Percentiles rank a stretch among this genome's conserved stretches.
Evolutionary conservation across 2,329 filamentous ascomycete genomes (phyloP).

Genomic region (Botrytis cinerea): DNA sequence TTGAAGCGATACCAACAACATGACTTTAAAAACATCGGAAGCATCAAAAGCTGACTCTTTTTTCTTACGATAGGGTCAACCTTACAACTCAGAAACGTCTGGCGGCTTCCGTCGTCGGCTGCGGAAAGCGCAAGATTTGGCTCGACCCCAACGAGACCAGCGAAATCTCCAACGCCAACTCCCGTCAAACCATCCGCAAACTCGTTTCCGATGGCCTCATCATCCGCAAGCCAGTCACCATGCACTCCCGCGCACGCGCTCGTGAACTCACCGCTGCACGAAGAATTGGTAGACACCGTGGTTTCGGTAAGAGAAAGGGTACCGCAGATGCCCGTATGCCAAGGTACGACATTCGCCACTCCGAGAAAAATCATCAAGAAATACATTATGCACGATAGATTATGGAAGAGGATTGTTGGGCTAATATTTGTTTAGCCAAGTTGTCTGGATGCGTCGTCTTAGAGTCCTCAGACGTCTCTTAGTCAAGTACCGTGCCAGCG

Average conservation of each 20-base stretch:
- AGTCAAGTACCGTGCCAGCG: conserved; percentile 99
- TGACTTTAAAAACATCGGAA: conserved; percentile 25
- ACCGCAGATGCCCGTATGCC: conserved; percentile 99
- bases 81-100: conserved; percentile 99
- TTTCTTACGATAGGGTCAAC: conserved; percentile 77
- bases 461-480: conserved; percentile 98
- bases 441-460: conserved; percentile 99
- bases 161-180: conserved; percentile 99
- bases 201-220: conserved; percentile 99
- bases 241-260: conserved; percentile 97
- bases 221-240: conserved; percentile 99
- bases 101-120: conserved; percentile 96
- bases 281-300: conserved; percentile 95
- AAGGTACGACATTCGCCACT: conserved; percentile 60
- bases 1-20: conserved; percentile 10
- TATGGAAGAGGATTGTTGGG: conserved; percentile 35
- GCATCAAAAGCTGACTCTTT: conserved; percentile 34
- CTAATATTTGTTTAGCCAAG: conserved; percentile 64
- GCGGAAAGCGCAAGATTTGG: conserved; percentile 99
- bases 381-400: conserved; percentile 29
- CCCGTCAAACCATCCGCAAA: conserved; percentile 99
- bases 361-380: background rate
- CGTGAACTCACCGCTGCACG: conserved; percentile 93
- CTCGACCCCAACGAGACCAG: conserved; percentile 98
- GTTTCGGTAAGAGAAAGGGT: conserved; percentile 99